Percentiles rank a stretch among this genome's conserved stretches.
Evolutionary conservation across 306 rosid genomes (phyloP).

Genomic region (Clitoria ternatea): DNA sequence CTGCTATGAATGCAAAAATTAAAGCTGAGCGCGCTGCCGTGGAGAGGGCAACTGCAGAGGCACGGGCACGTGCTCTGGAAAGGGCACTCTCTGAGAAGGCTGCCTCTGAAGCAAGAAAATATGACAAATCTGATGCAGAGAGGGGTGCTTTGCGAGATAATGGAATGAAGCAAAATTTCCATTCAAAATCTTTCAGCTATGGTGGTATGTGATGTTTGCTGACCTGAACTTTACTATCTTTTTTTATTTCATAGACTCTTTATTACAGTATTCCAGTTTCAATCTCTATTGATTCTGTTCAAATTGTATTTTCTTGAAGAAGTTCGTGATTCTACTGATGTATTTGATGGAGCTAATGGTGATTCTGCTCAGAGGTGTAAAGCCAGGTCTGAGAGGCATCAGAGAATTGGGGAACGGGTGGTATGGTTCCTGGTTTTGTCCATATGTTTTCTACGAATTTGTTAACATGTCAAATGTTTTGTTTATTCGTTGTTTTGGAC

Average conservation of each 20-base stretch:
- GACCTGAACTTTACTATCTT: not conserved
- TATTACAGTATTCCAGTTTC: not conserved
- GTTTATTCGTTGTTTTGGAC: slow-evolving; percentile 27
- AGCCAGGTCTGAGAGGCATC: slow-evolving; percentile 78
- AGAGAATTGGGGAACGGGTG: slow-evolving; percentile 79
- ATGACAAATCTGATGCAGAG: slow-evolving; percentile 42
- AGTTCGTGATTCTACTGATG: slow-evolving; percentile 45
- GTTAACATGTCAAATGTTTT: slow-evolving; percentile 17
- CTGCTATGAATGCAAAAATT: slow-evolving; percentile 74
- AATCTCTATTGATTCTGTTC: slow-evolving; percentile 17
- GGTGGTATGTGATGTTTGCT: slow-evolving; percentile 50
- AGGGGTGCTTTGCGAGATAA: slow-evolving; percentile 42
- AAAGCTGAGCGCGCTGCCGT: slow-evolving; percentile 91
- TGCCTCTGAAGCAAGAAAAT: slow-evolving; percentile 57
- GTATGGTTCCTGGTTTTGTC: slow-evolving; percentile 47
- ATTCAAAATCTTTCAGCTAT: slow-evolving; percentile 56
- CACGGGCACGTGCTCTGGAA: slow-evolving; percentile 78
- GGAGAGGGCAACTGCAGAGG: slow-evolving; percentile 89
- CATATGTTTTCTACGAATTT: slow-evolving; percentile 4
- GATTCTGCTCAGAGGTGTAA: slow-evolving; percentile 79
- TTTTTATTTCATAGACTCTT: not conserved
- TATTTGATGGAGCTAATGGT: slow-evolving; percentile 41
- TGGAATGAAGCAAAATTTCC: slow-evolving; percentile 41
- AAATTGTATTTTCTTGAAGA: slow-evolving; percentile 29
- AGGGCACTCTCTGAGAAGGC: slow-evolving; percentile 80